Base-by-base conservation (phyloP, 768 basidiomycete species). In the Phylloporus scabripes region DNA sequence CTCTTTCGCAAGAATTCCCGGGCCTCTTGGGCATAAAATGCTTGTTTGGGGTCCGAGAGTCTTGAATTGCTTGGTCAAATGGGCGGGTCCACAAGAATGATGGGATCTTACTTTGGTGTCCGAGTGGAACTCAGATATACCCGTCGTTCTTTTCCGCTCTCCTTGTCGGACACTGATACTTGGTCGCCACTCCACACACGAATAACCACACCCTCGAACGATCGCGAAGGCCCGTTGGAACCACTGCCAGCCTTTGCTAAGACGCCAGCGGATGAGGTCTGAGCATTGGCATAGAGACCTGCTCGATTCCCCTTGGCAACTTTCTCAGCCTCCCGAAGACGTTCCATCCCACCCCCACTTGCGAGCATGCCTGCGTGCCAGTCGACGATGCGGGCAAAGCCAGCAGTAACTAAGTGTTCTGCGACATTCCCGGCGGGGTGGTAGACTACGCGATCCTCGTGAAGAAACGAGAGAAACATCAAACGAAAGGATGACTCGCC, bases 291-390 rank as follows among this genome's bases (percentile, higher is more conserved):
- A 59, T 89, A 92, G 8, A 95, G 73, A 52, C 73, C 81, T 2
- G 75, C 67, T 26, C 82, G 80, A 60, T 80, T 85, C 62, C 89
- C 84, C 65, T 89, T 91, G 18, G 90, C 92, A 42, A 58, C 62
- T 64, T 78, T 85, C 70, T 97, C 94, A 0, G 90, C 91, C 1
- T 81, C 79, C 45, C 94, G 83, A 24, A 97, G 77, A 36, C 82
- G 83, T 59, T 94, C 92, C 81, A 97, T 90, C 5, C 82, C 87
- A 34, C 92, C 92, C 45, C 77, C 74, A 46, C 75, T 79, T 1
- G 91, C 82, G 18, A 99, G 80, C 79, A 98, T 87, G 18, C 94
- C 94, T 14, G 95, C 93, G 65, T 99, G 95, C 94, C 94, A 97
- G 63, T 95, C 94, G 50, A 98, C 85, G 43, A 97, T 78, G 49